Percentiles rank a stretch among this genome's conserved stretches.
Evolutionary conservation across 257 asterid genomes (phyloP).

Genomic region (Marsdenia floribunda): DNA sequence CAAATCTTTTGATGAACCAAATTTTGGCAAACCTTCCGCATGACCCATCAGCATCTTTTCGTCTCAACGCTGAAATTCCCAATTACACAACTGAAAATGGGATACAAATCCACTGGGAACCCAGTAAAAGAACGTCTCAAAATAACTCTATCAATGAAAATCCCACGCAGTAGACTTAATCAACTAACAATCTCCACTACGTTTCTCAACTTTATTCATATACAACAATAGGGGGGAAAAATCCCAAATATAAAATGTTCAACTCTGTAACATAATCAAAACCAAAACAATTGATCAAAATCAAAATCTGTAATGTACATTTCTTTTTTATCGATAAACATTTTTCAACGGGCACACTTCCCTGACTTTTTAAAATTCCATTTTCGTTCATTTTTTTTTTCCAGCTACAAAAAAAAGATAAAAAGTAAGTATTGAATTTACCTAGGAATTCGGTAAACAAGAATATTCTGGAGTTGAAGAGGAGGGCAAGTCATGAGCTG

Average conservation of each 20-base stretch:
- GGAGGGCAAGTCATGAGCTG: not conserved
- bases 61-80: constrained; percentile 11
- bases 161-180: not conserved
- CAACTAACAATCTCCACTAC: not conserved
- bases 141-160: not conserved
- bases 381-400: not conserved
- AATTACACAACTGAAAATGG: not conserved
- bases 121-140: not conserved
- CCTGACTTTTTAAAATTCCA: not conserved
- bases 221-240: not conserved
- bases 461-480: not conserved
- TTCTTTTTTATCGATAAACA: not conserved
- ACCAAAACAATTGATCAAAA: not conserved
- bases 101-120: not conserved
- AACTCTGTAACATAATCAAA: not conserved
- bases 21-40: constrained; percentile 37
- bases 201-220: not conserved
- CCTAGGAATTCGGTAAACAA: not conserved
- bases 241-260: not conserved
- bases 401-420: not conserved
- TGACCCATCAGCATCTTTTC: constrained; percentile 48
- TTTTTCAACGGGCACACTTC: not conserved
- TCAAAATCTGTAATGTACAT: not conserved
- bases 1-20: constrained; percentile 31
- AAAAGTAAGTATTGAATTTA: not conserved